Base-by-base conservation (phyloP, 2,329 filamentous ascomycete genomes). In the Graphium sp. region DNA sequence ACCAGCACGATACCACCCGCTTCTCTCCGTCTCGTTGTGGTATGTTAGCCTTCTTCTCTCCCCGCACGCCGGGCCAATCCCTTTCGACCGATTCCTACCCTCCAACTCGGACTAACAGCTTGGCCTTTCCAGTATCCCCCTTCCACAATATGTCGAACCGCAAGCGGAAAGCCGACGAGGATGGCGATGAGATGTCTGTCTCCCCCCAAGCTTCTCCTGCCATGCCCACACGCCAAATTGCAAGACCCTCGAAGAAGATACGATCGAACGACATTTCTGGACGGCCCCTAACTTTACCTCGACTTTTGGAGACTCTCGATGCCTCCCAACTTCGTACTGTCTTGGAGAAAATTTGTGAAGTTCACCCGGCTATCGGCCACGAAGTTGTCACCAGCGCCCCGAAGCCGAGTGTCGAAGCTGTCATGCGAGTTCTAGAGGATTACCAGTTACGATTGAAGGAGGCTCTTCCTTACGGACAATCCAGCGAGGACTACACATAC, bases 261-360 rank as follows among this genome's bases (percentile, higher is more conserved):
- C 58, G 71, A 42, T 58, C 59, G 10, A 64, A 74, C 40, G 84
- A 91, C 41, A 50, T 83, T 34, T 48, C 53, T 26, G 67, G 66
- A n/a, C 58, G 66, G 16, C 63, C 63, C 12, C 53, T 73, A 23
- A 43, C 57, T 3, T 55, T 72, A 6, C 60, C 64, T 32, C 76
- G 89, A 44, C 68, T 98, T n/a, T 73, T 98, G 36, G 87, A 98
- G 55, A 95, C 89, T 1, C 70, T 98, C 24, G 82, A 91, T 44
- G 76, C 75, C 34, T 69, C 80, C 34, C 81, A 91, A 39, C 66
- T 98, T 44, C 75, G 87, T 40, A 73, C 71, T 20, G 74, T 94
- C 2, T 66, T 98, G n/a, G 81, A 85, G 48, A 76, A 79, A 31
- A 80, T 98, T 46, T 94, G 85, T 57, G 80, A 92, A 44, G 73